phyloP scores from a whole-genome alignment of 2,329 filamentous ascomycete species.

The Xylaria arbuscula region DNA sequence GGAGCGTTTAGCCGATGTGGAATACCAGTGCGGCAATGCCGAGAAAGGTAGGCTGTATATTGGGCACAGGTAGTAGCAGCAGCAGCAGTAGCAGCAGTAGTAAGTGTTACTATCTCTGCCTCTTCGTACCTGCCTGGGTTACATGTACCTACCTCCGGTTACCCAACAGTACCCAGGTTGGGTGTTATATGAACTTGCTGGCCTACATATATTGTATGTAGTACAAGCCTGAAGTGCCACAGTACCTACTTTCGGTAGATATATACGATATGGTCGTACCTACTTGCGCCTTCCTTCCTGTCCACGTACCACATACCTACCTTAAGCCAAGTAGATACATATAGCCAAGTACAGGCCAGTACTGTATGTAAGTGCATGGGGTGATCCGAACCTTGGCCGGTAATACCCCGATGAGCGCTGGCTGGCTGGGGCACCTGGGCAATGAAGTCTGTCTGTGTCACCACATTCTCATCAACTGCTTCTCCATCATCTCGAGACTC shows the following conservation, averaged over 20 bases:
- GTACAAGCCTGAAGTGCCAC: slow-evolving; percentile 14
- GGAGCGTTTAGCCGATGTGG: slow-evolving; percentile 23
- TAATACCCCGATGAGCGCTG: slow-evolving; percentile 29
- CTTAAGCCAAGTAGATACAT: no score
- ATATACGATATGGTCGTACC: neutral
- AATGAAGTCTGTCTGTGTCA: slow-evolving; percentile 30
- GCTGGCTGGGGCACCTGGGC: neutral
- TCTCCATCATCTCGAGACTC: slow-evolving; percentile 15
- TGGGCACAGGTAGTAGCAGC: neutral
- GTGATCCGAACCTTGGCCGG: slow-evolving; percentile 18
- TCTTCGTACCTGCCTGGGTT: neutral
- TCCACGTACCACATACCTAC: neutral
- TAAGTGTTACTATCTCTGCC: neutral
- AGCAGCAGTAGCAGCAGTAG: neutral
- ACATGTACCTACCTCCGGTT: neutral
- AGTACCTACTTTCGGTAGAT: neutral
- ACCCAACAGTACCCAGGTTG: neutral
- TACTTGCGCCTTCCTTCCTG: no score
- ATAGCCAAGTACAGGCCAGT: neutral
- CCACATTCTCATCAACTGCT: slow-evolving; percentile 24
- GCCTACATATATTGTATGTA: neutral
- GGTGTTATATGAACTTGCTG: neutral
- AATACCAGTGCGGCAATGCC: slow-evolving; percentile 11
- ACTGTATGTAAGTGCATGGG: neutral
- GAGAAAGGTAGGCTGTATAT: neutral